Base-by-base conservation (phyloP, 2,329 filamentous ascomycete genomes). In the Epichloe uncinata region DNA sequence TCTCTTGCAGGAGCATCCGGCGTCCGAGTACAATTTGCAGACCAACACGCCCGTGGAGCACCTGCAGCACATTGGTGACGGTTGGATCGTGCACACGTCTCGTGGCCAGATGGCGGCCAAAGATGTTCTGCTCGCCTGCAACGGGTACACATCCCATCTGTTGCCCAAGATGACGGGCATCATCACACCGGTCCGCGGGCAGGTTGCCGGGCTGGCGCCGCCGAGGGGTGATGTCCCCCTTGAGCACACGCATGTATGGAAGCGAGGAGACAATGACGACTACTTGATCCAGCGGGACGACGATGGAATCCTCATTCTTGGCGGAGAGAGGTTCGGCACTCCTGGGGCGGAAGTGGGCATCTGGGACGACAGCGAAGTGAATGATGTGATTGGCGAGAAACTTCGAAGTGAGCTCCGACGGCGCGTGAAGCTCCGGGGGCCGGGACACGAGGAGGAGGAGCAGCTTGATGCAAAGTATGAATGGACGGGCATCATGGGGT, bases 401-500 rank as follows among this genome's bases (percentile, higher is more conserved):
- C 68, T 89, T 36, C 72, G 76, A 2, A 58, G 63, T 1, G 67
- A 72, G 42, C 59, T 78, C 35, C 55, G 58, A 30, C 57, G 60
- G 12, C 64, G 69, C 26, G 53, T 81, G 30, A 70, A 72, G 53
- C 58, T 78, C 16, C 55, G 54, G n/a, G 54, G 54, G 2, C 54
- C 65, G 18, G 63, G 53, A 4, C 49, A 57, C n/a, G 60, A 63
- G 7, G 69, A 71, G 36, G 64, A 66, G 37, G 61, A 72, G 34
- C 66, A 71, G 42, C 63, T 86, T 18, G 59, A 66, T 20, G 72
- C 76, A 9, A 66, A 74, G 33, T 78, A 75, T 60, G 79, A 85
- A 60, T 91, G 86, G 86, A 86, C 83, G 2, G 86, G 86, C 0
- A 84, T 89, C 56, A 90, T 89, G 85, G 85, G 82, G 0, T 89